phyloP scores from a whole-genome alignment of 1,284 basidiomycete genomes.

The Ceratobasidium sp. region DNA sequence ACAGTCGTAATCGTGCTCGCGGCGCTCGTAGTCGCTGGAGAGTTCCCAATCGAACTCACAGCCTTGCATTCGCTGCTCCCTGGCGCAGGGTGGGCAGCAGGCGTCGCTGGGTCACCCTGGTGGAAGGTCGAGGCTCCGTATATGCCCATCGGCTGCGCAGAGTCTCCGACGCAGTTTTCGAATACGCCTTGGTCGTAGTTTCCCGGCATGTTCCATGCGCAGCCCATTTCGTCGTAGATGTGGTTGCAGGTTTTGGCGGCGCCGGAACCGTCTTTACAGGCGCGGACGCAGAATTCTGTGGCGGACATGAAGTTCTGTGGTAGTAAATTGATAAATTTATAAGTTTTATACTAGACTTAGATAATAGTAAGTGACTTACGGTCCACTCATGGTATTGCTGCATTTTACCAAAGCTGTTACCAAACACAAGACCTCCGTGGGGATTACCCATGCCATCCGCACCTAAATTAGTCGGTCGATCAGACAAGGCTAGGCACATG shows the following conservation, averaged over 20 bases:
- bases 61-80: conserved; percentile 26
- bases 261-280: conserved; percentile 56
- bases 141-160: conserved; percentile 46
- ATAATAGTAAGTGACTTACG: conserved; percentile 8
- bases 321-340: not conserved
- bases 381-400: conserved; percentile 52
- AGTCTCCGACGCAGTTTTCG: conserved; percentile 48
- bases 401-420: conserved; percentile 48
- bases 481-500: not conserved
- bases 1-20: not conserved
- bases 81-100: conserved; percentile 46
- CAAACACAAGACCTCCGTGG: conserved; percentile 51
- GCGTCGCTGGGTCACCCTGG: conserved; percentile 50
- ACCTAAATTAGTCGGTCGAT: conserved; percentile 19
- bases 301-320: conserved; percentile 49
- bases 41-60: conserved; percentile 29
- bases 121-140: conserved; percentile 50
- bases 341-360: not conserved
- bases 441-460: conserved; percentile 51
- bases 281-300: conserved; percentile 57
- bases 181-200: conserved; percentile 41
- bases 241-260: conserved; percentile 55
- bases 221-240: conserved; percentile 57
- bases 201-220: conserved; percentile 44
- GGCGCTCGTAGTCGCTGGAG: not conserved